Evolutionary conservation across 768 basidiomycete species (phyloP).

Genomic region (Calvatia gigantea): DNA sequence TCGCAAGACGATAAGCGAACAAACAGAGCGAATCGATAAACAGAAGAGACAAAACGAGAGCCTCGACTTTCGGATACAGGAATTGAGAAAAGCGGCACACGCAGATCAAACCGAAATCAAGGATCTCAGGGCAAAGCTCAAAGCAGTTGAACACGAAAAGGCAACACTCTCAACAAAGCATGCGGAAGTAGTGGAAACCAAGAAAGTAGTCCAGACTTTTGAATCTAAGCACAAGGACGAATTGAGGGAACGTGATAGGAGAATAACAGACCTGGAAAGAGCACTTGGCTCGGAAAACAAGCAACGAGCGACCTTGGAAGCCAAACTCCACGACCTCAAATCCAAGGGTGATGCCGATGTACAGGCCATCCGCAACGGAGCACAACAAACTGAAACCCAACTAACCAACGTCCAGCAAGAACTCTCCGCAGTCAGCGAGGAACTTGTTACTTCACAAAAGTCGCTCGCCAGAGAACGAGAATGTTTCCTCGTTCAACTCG

Average conservation of each 20-base stretch:
- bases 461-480: constrained; percentile 37
- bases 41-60: constrained; percentile 58
- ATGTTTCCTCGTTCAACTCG: constrained; percentile 46
- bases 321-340: constrained; percentile 37
- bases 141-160: constrained; percentile 55
- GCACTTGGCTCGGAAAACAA: constrained; percentile 44
- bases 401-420: constrained; percentile 35
- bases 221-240: constrained; percentile 57
- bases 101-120: constrained; percentile 61
- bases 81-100: constrained; percentile 47
- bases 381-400: constrained; percentile 31
- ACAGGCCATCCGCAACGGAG: constrained; percentile 27
- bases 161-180: constrained; percentile 48
- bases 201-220: constrained; percentile 42
- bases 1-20: constrained; percentile 46
- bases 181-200: constrained; percentile 46
- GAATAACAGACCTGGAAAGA: constrained; percentile 56
- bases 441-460: constrained; percentile 27
- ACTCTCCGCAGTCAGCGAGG: constrained; percentile 27
- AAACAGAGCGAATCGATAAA: constrained; percentile 52
- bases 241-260: constrained; percentile 46
- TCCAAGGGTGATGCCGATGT: constrained; percentile 39
- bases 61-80: constrained; percentile 58
- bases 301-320: constrained; percentile 45
- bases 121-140: constrained; percentile 56